Evolutionary conservation across 1,284 basidiomycete species (phyloP).

Genomic region (Ustilago trichophora): DNA sequence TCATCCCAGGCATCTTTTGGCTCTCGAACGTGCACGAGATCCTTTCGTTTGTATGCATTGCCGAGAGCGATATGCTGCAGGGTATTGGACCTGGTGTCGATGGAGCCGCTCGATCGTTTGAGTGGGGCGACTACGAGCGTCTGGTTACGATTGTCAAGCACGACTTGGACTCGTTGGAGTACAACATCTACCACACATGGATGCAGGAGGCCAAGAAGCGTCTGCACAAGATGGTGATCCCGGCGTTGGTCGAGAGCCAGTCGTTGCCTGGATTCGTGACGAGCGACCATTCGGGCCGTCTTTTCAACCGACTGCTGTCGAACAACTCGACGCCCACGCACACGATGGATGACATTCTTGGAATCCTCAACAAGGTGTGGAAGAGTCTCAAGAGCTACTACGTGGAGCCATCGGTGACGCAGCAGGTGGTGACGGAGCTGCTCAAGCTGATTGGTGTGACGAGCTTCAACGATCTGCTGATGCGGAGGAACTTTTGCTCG

Average conservation of each 20-base stretch:
- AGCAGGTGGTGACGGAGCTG: conserved; percentile 95
- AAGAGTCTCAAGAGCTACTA: conserved; percentile 98
- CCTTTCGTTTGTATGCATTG: conserved; percentile 97
- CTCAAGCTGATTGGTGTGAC: conserved; percentile 96
- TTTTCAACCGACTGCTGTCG: conserved; percentile 88
- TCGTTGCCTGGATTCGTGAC: conserved; percentile 97
- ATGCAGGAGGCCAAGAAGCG: conserved; percentile 99
- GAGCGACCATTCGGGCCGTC: conserved; percentile 86
- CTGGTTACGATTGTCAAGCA: conserved; percentile 97
- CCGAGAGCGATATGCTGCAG: conserved; percentile 96
- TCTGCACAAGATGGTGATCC: conserved; percentile 96
- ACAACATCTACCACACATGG: conserved; percentile 99
- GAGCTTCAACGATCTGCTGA: conserved; percentile 97
- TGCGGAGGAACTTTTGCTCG: conserved; percentile 98
- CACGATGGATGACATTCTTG: conserved; percentile 98
- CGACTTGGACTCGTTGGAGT: conserved; percentile 96
- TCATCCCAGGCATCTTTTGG: conserved; percentile 98
- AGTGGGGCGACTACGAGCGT: conserved; percentile 96
- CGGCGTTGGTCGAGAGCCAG: conserved; percentile 96
- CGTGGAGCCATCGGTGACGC: conserved; percentile 96
- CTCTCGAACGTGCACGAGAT: conserved; percentile 99
- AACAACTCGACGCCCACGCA: conserved; percentile 86
- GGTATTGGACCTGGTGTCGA: conserved; percentile 92
- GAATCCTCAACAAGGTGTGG: conserved; percentile 96
- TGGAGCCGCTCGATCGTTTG: conserved; percentile 88